Conservation (phyloP, 2,329 filamentous ascomycete species). For the Daldinia sp. region DNA sequence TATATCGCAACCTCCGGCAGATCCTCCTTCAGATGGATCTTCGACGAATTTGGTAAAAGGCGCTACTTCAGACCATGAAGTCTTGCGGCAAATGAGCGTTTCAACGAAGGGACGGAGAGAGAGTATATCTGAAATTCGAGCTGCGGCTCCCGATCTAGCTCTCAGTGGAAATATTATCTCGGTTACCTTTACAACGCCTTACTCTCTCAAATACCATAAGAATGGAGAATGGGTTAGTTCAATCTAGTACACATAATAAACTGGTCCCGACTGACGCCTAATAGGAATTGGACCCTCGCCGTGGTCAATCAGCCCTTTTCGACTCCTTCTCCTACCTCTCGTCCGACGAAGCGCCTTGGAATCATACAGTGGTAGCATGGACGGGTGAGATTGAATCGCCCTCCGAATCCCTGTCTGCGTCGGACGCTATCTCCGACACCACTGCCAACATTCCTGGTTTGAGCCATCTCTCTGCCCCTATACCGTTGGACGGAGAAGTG, state of each 20-base stretch:
- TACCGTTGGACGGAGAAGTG: conserved; percentile 72
- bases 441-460: conserved; percentile 63
- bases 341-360: conserved; percentile 84
- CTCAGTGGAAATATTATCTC: conserved; percentile 73
- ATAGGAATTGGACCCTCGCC: conserved; percentile 77
- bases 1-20: conserved; percentile 38
- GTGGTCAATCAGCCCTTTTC: conserved; percentile 90
- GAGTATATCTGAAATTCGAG: conserved; percentile 63
- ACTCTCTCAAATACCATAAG: conserved; percentile 66
- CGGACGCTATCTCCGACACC: conserved; percentile 58
- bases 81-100: conserved; percentile 55
- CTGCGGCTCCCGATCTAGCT: conserved; percentile 63
- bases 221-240: conserved; percentile 68
- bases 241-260: not conserved
- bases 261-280: conserved; percentile 11
- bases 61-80: conserved; percentile 51
- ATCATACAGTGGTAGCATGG: conserved; percentile 93
- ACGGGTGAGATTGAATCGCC: conserved; percentile 81
- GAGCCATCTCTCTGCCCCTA: conserved; percentile 80
- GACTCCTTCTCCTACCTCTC: conserved; percentile 90
- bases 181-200: conserved; percentile 69
- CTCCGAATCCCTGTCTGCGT: conserved; percentile 55
- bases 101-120: conserved; percentile 55
- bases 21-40: conserved; percentile 30
- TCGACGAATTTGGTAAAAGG: conserved; percentile 42